Evolutionary conservation across 495 filamentous ascomycete genomes (phyloP).

Genomic region (Pseudomonodictys pantanalensis): DNA sequence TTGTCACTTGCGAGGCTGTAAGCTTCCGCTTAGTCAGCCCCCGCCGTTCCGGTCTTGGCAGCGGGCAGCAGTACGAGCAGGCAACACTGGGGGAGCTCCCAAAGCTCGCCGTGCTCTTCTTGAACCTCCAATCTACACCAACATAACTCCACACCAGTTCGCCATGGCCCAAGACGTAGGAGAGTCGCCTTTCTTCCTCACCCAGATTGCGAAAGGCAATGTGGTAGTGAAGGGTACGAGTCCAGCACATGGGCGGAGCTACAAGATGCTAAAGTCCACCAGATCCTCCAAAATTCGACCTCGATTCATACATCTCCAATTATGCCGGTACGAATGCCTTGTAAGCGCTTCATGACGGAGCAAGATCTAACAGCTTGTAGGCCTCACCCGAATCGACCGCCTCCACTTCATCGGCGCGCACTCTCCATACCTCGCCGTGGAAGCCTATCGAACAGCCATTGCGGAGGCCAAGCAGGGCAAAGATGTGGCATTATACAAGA

Average conservation of each 20-base stretch:
- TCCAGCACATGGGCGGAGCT: not conserved
- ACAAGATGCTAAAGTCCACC: constrained; percentile 37
- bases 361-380: constrained; percentile 40
- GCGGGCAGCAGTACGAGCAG: no score
- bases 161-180: constrained; percentile 28
- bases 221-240: constrained; percentile 23
- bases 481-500: constrained; percentile 68
- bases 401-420: constrained; percentile 75
- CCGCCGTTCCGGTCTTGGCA: no score
- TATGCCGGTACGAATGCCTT: constrained; percentile 64
- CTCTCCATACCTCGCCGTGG: constrained; percentile 71
- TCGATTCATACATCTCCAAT: constrained; percentile 88
- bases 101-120: no score
- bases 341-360: constrained; percentile 12
- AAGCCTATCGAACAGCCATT: constrained; percentile 77
- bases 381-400: constrained; percentile 72
- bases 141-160: no score
- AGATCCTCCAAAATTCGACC: constrained; percentile 84
- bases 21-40: no score
- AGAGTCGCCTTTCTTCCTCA: constrained; percentile 27
- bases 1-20: no score
- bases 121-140: no score
- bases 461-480: constrained; percentile 68
- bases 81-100: no score
- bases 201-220: constrained; percentile 3